phyloP scores from a whole-genome alignment of 129 eudicot species.

The Lactuca sativa region DNA sequence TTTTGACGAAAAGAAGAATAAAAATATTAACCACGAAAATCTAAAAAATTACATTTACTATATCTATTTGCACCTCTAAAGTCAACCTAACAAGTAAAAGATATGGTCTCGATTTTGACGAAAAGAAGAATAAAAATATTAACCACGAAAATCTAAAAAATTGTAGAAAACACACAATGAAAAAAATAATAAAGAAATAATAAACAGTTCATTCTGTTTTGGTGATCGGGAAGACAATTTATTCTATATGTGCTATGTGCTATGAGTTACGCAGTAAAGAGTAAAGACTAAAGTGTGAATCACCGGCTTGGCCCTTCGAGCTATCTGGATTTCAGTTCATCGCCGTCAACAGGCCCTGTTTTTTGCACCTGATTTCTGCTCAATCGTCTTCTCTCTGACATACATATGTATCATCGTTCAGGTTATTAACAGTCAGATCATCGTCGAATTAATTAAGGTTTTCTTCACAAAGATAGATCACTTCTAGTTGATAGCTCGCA shows the following conservation, averaged over 20 bases:
- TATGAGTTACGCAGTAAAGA: not conserved
- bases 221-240: not conserved
- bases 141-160: not conserved
- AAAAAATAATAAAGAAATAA: too few relatives aligned
- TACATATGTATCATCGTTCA: not conserved
- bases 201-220: not conserved
- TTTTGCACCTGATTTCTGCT: conserved; percentile 1
- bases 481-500: conserved; percentile 19
- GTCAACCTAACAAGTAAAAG: not conserved
- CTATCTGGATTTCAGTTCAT: conserved; percentile 18
- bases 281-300: not conserved
- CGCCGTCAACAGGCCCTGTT: not conserved
- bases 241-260: not conserved
- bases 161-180: not conserved
- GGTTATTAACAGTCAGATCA: conserved; percentile 7
- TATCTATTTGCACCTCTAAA: too few relatives aligned
- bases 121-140: too few relatives aligned
- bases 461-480: conserved; percentile 12
- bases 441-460: not conserved
- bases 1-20: too few relatives aligned
- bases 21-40: not conserved
- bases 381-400: conserved; percentile 5
- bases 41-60: too few relatives aligned
- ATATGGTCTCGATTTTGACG: not conserved
- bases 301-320: conserved; percentile 16